Evolutionary conservation across 2,329 filamentous ascomycete genomes (phyloP), one percentile per base, ranked within the genome.

Genomic region (Colletotrichum somersetense): DNA sequence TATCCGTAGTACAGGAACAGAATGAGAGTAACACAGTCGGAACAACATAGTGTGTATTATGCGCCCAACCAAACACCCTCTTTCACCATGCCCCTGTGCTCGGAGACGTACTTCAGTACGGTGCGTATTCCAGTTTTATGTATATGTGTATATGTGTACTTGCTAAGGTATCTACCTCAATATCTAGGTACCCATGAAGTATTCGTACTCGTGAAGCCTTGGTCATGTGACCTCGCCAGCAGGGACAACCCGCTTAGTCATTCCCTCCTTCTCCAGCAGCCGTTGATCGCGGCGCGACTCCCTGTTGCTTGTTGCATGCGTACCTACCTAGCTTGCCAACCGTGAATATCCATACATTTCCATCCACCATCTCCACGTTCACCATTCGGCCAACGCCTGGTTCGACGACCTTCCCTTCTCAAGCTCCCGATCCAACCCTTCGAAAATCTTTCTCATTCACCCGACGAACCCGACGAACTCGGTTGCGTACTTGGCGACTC

Each of bases 241-340:
- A 14, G 38, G 5, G 18, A 2, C 12, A 5, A 1, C 12, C 20
- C 12, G 7, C 62, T 56, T 55, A 56, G 48, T 56, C 50, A 64
- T 38, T 35, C 10, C 0, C 11, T 20, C 50, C 18, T 42, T 42
- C 26, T 12, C 18, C 18, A 23, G 23, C 3, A 35, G 16, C 30
- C 38, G 12, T 56, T 26, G 14, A 35, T 20, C 63, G 52, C 40
- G 53, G 10, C 63, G 52, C 40, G 53, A 46, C 62, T 57, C 26
- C 50, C 23, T 20, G 5, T 26, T 33, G 5, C 14, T n/a, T 11
- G 12, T 8, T 18, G 38, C 38, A 26, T 40, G 18, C 56, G 14
- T n/a, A 35, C 11, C 20, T 46, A 11, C 14, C 30, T 30, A 4
- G 30, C 30, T 44, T 23, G n/a, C 35, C 56, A n/a, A 46, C 10